Base-by-base conservation (phyloP, 495 filamentous ascomycete species). In the Astrocystis sublimbata region DNA sequence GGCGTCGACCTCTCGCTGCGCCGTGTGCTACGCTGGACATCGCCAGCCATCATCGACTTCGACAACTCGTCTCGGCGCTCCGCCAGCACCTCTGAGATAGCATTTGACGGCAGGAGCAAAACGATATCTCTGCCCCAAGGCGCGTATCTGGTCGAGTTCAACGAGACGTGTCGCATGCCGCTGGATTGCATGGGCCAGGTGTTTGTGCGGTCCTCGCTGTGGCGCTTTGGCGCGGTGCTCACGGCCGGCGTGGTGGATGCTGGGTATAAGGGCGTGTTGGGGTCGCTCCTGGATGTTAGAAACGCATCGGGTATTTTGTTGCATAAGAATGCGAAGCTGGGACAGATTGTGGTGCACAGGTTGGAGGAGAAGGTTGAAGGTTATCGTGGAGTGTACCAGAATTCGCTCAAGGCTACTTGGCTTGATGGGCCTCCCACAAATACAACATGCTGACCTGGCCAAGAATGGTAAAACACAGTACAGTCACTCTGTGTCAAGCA, bases 221-320 rank as follows among this genome's bases (percentile, higher is more conserved):
- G 69, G 64, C 64, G 76, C 12, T 81, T 75, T 6, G 75, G 79
- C 1, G 74, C 71, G 2, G 45, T 40, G 4, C 61, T 82, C 35
- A 58, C 61, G 7, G 74, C 78, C 2, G 79, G 79, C 0, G 79
- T 81, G 28, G 64, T 81, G 31, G 79, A 81, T 63, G 71, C 68
- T 47, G 79, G 78, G n/a, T 82, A 80, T 65, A 62, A 77, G 42
- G 80, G 80, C 12, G 79, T 72, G 1, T 49, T 83, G 36, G 80
- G 79, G 1, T 76, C 76, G 19, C 56, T 83, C 56, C 59, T 82
- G 61, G 65, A 78, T 15, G 75, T 82, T 0, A 62, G 54, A 23
- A 81, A 81, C 70, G 71, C 73, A 0, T 4, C 51, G 21, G 78
- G 80, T 3, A 19, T 79, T 6, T 24, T 72, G 12, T 35, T 80